Percentiles rank a stretch among this genome's conserved stretches.
Evolutionary conservation across 345 rosid genomes (phyloP).

Genomic region (Linum lewisii): DNA sequence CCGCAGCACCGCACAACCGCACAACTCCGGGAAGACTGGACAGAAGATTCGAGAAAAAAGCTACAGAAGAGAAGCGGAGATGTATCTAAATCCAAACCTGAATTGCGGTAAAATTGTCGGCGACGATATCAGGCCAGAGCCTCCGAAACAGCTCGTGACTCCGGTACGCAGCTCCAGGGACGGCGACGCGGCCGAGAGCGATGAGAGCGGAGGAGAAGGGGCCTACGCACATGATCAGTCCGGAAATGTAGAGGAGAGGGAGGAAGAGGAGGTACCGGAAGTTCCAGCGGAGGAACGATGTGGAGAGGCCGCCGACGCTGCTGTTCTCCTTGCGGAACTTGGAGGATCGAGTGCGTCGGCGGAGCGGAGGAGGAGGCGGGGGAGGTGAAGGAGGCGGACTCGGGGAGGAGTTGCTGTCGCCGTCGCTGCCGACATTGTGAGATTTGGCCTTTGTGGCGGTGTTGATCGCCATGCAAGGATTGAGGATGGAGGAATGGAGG

Average conservation of each 20-base stretch:
- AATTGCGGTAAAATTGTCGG: conserved; percentile 57
- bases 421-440: conserved; percentile 13
- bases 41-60: neutral
- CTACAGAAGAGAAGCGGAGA: neutral
- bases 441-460: conserved; percentile 36
- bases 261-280: conserved; percentile 50
- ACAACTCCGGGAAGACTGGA: neutral
- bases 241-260: conserved; percentile 58
- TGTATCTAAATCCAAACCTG: conserved; percentile 29
- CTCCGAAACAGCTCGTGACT: conserved; percentile 60
- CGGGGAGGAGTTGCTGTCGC: conserved; percentile 46
- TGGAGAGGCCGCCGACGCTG: conserved; percentile 22
- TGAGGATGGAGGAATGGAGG: conserved; percentile 2
- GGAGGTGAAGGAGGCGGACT: conserved; percentile 56
- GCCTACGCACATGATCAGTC: conserved; percentile 70
- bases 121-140: conserved; percentile 59
- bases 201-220: conserved; percentile 57
- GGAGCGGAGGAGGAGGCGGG: conserved; percentile 33
- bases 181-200: conserved; percentile 32
- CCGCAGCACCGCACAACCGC: no score
- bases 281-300: conserved; percentile 45
- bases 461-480: conserved; percentile 29
- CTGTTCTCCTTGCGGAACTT: conserved; percentile 35
- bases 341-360: conserved; percentile 34
- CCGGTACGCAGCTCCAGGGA: conserved; percentile 73